These are phyloP conservation scores for Colletotrichum sp. DNA, from an alignment of 2,329 filamentous ascomycete genomes.

Conservation along the genomic window DNA sequence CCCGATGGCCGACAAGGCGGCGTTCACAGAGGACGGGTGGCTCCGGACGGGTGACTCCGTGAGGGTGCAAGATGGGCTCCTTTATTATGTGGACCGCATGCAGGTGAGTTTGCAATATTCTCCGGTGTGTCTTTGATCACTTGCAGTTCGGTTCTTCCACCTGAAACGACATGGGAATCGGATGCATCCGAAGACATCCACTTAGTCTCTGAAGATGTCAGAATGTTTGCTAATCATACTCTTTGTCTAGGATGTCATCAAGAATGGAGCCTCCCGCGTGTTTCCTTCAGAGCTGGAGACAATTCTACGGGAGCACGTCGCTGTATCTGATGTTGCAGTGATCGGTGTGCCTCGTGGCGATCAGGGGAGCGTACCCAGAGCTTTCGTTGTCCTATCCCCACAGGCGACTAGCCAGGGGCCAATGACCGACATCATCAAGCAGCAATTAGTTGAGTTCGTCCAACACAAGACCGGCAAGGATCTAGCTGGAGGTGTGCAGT, in stretches of 20 bases:
- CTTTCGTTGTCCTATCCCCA: not conserved
- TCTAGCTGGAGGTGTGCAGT: not conserved
- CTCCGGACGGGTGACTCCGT: constrained; percentile 2
- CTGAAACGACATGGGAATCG: not conserved
- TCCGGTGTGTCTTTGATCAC: not conserved
- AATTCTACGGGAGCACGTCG: not conserved
- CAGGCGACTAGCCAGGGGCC: not conserved
- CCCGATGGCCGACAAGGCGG: not conserved
- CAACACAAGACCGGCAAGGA: not conserved
- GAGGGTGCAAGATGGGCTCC: not conserved
- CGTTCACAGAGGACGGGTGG: constrained; percentile 5
- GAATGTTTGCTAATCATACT: not conserved
- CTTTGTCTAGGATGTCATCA: not conserved
- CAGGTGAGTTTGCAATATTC: not conserved
- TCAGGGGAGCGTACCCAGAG: not conserved
- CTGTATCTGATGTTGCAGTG: not conserved
- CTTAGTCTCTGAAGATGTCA: not conserved
- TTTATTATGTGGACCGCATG: constrained; percentile 1
- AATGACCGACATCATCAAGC: not conserved
- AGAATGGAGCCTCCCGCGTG: not conserved
- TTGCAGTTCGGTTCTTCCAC: not conserved
- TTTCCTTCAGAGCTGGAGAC: not conserved
- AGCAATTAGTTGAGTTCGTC: not conserved
- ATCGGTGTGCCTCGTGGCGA: not conserved
- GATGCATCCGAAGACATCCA: not conserved